Conservation (phyloP, 176 grass and related monocot species). For the Oryza nivara region DNA sequence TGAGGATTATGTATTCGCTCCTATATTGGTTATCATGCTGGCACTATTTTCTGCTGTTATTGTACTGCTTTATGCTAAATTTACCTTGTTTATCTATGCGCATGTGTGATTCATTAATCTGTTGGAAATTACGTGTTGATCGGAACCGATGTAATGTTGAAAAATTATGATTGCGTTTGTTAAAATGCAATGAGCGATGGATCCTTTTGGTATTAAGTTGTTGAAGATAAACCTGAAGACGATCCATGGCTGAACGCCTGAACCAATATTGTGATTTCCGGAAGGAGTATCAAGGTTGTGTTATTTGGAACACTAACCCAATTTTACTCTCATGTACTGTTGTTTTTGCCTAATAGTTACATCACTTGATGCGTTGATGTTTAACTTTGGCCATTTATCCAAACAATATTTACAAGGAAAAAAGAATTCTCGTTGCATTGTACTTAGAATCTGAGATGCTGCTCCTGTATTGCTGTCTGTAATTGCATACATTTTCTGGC, state of each 20-base stretch:
- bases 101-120: not conserved
- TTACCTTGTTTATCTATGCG: not conserved
- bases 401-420: no score
- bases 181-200: not conserved
- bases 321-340: no score
- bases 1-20: slow-evolving; percentile 38
- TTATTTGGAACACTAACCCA: no score
- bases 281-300: no score
- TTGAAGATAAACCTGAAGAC: not conserved
- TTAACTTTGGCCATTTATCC: no score
- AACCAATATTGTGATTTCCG: not conserved
- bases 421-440: no score
- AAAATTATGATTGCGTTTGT: not conserved
- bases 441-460: no score
- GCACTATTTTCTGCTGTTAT: slow-evolving; percentile 20
- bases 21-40: slow-evolving; percentile 33
- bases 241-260: not conserved
- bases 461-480: no score
- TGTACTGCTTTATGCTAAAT: not conserved
- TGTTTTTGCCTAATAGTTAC: no score
- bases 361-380: no score
- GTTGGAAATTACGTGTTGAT: not conserved
- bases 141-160: not conserved
- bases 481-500: no score
- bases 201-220: not conserved